Conservation (phyloP, 2,329 filamentous ascomycete species). For the Sordariomycetes sp. region DNA sequence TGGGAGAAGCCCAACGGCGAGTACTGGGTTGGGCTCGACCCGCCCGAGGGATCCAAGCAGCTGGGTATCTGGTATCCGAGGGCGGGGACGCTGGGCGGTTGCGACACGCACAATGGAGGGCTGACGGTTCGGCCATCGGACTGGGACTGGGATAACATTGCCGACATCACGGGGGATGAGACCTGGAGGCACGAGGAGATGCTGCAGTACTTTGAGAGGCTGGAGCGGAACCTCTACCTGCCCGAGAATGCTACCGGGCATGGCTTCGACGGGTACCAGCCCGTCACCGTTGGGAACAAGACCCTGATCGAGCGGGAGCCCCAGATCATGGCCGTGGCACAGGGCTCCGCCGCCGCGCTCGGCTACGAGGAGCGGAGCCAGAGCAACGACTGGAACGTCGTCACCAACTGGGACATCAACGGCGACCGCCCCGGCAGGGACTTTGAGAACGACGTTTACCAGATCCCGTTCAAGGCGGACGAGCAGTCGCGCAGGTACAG, state of each 20-base stretch:
- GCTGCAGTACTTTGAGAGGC: constrained; percentile 37
- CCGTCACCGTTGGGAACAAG: background rate
- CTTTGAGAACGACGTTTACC: constrained; percentile 28
- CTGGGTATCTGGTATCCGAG: constrained; percentile 25
- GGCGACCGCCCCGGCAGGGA: constrained; percentile 23
- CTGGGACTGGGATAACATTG: constrained; percentile 22
- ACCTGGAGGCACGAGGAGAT: constrained; percentile 36
- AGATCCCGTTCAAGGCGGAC: constrained; percentile 33
- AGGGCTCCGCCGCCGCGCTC: constrained; percentile 16
- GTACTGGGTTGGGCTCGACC: constrained; percentile 4
- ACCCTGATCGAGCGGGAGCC: background rate
- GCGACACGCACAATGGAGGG: constrained; percentile 17
- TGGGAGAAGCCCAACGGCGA: constrained; percentile 11
- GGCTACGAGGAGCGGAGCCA: constrained; percentile 6
- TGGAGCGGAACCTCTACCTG: constrained; percentile 42
- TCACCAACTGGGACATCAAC: constrained; percentile 30
- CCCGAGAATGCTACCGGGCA: constrained; percentile 24
- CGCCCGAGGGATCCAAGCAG: constrained; percentile 17
- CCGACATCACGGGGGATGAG: constrained; percentile 24
- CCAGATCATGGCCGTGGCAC: background rate
- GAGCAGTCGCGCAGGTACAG: constrained; percentile 14
- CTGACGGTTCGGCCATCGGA: constrained; percentile 15
- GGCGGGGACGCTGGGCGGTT: constrained; percentile 21
- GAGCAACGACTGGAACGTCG: constrained; percentile 14
- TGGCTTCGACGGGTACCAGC: constrained; percentile 26